Evolutionary conservation across 164 flowering plant genomes (phyloP), one percentile per base, ranked within the genome.

Genomic region (Stephania japonica): DNA sequence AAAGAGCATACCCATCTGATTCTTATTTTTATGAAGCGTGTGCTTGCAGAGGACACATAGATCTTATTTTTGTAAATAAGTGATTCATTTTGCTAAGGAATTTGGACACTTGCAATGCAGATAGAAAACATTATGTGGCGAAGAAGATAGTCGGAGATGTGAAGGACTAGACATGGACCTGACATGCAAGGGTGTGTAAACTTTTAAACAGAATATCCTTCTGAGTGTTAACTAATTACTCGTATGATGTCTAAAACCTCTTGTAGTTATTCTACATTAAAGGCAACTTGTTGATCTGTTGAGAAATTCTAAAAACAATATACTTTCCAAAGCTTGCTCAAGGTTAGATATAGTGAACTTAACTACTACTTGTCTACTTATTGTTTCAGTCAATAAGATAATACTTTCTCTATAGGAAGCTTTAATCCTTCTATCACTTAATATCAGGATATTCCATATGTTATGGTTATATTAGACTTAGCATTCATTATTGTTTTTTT

Each of bases 331-430:
- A 77, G 89, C 82, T 75, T 88, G 91, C 88, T 88, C 70, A 88
- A 81, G 75, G 83, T 88, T 72, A 75, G 89, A 49, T 88, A 88
- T 79, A 89, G 91, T 53, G 87, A 86, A 86, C 89, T 89, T 88
- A 77, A 73, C n/a, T n/a, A n/a, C n/a, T n/a, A 81, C 47, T 43
- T 43, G 5, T 10, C 47, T 5, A 5, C 47, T 43, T 43, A 43
- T 43, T 43, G 10, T 43, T 10, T 5, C 47, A 5, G 47, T 10
- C 47, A 5, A 43, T 43, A 5, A 43, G 47, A 43, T 43, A 5
- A 43, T 43, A 10, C 10, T 43, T n/a, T n/a, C n/a, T n/a, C 10
- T 43, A 43, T 10, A 10, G 47, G 47, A 5, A 10, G 7, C 47
- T 43, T 43, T 43, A 5, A 5, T 43, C 47, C 10, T 43, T 10